phyloP scores from a whole-genome alignment of 225 moss, liverwort and hornwort species.

The Straminergon stramineum region DNA sequence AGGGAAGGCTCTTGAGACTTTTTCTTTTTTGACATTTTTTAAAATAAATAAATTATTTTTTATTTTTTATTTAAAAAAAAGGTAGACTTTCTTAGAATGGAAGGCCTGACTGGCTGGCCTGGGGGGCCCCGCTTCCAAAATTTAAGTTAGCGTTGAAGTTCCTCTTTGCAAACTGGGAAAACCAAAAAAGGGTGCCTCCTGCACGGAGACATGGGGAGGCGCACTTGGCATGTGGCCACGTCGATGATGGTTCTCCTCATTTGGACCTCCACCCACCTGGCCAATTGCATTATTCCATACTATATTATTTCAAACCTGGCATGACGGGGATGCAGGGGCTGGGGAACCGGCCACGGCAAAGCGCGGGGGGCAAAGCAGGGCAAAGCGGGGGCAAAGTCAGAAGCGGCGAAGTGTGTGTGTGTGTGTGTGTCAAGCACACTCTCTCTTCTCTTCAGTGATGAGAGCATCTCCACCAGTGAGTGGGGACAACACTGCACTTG shows the following conservation, averaged over 20 bases:
- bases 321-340: not conserved
- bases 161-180: not conserved
- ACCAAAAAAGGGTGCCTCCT: not conserved
- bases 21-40: no score
- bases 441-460: not conserved
- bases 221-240: not conserved
- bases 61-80: no score
- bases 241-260: not conserved
- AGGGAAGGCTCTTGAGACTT: no score
- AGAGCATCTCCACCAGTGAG: not conserved
- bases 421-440: not conserved
- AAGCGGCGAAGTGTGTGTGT: no score
- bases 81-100: no score
- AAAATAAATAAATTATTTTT: no score
- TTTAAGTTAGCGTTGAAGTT: no score
- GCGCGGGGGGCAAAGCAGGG: not conserved
- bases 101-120: not conserved
- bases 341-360: not conserved
- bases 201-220: not conserved
- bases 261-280: not conserved
- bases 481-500: not conserved
- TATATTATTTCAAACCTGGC: not conserved
- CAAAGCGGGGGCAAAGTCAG: no score
- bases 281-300: not conserved
- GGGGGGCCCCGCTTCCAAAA: not conserved